These are phyloP conservation scores for Heterobasidion occidentale DNA, from an alignment of 1,284 basidiomycete species.

Conservation along the genomic window DNA sequence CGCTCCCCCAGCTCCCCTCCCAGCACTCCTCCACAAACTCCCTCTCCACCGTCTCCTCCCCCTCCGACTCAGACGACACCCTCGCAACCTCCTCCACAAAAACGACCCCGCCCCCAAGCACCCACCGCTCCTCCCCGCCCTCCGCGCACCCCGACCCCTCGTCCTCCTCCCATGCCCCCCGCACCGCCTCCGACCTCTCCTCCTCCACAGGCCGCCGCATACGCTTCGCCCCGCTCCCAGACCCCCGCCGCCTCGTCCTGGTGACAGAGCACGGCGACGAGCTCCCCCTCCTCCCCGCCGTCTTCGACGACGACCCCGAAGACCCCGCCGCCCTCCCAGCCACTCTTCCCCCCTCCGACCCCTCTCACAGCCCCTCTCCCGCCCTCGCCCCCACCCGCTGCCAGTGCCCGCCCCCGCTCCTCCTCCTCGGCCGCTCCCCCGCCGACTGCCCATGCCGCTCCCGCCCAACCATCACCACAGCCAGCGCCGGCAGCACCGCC, in stretches of 20 bases:
- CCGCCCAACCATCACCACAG: conserved; percentile 7
- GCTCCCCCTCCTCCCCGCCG: conserved; percentile 22
- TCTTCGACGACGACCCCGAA: conserved; percentile 21
- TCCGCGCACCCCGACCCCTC: conserved; percentile 14
- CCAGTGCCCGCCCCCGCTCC: neutral
- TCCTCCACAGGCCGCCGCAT: conserved; percentile 35
- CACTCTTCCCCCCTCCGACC: conserved; percentile 4
- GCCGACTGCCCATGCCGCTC: conserved; percentile 7
- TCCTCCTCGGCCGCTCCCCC: conserved; percentile 7
- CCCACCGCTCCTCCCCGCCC: conserved; percentile 12
- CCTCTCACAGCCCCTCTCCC: conserved; percentile 1
- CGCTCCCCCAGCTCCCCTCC: neutral
- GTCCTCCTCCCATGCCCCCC: conserved; percentile 18
- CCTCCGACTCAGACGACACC: conserved; percentile 4
- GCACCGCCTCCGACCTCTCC: conserved; percentile 15
- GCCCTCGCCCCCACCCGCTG: neutral
- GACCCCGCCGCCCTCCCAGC: conserved; percentile 2
- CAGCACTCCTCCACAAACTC: conserved; percentile 15
- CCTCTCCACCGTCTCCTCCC: conserved; percentile 20
- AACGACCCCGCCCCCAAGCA: conserved; percentile 18
- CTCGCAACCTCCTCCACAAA: conserved; percentile 12
- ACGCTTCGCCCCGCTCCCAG: conserved; percentile 73
- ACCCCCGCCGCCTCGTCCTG: conserved; percentile 46
- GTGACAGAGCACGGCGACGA: conserved; percentile 35
- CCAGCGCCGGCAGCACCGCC: conserved; percentile 4